Conservation (phyloP, 164 flowering plant genomes). For the Umbellularia californica region DNA sequence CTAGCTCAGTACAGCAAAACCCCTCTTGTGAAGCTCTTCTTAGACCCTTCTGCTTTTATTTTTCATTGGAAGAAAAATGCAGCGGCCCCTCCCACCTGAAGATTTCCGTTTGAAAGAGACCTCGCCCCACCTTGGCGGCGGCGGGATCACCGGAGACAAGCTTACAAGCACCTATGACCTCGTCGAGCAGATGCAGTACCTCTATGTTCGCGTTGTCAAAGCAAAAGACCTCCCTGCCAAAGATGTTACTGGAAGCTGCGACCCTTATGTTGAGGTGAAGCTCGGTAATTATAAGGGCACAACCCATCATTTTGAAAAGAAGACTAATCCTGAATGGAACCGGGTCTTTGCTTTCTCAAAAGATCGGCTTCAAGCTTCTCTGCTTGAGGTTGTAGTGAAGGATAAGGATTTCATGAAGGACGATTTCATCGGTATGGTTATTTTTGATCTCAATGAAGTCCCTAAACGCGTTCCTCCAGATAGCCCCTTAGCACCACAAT, state of each 20-base stretch:
- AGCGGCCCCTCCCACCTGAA: slow-evolving; percentile 32
- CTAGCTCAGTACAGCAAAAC: not conserved
- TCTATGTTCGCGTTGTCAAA: slow-evolving; percentile 28
- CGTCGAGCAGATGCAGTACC: slow-evolving; percentile 66
- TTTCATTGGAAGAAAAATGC: not conserved
- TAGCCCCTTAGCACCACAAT: slow-evolving; percentile 56
- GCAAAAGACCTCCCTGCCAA: slow-evolving; percentile 26
- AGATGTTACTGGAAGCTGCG: slow-evolving; percentile 21
- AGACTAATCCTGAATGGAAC: slow-evolving; percentile 31
- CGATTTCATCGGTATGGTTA: slow-evolving; percentile 35
- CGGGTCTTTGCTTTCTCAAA: slow-evolving; percentile 92
- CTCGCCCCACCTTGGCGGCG: slow-evolving; percentile 75
- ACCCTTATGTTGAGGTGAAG: slow-evolving; percentile 30
- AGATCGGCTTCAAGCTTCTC: slow-evolving; percentile 70
- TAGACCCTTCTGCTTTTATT: not conserved
- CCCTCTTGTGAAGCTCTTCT: slow-evolving; percentile 5
- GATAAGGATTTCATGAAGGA: slow-evolving; percentile 58
- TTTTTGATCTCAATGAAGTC: slow-evolving; percentile 41
- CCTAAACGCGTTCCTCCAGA: slow-evolving; percentile 58
- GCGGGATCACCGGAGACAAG: slow-evolving; percentile 54
- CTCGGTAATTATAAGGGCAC: slow-evolving; percentile 27
- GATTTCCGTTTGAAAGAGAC: slow-evolving; percentile 83
- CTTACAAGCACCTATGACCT: slow-evolving; percentile 85
- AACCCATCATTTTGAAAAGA: slow-evolving; percentile 25
- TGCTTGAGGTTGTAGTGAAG: slow-evolving; percentile 63